Conservation (phyloP, 2,329 filamentous ascomycete genomes). For the Pseudocercospora fijiensis region DNA sequence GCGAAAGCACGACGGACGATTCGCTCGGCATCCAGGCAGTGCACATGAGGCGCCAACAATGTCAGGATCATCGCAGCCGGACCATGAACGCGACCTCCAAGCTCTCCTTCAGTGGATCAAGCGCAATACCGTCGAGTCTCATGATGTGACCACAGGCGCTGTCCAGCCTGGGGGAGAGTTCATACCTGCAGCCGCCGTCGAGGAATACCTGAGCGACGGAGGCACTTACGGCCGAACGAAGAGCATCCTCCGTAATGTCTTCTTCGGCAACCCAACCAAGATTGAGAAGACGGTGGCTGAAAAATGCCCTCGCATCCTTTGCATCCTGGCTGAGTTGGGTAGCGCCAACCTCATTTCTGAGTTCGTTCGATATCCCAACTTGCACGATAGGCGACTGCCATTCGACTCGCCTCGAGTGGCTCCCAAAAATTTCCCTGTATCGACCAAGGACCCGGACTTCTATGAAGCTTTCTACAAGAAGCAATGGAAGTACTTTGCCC, state of each 20-base stretch:
- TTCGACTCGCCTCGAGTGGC: not conserved
- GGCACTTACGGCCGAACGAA: not conserved
- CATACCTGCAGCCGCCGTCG: not conserved
- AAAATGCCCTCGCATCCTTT: constrained; percentile 8
- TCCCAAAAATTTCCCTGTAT: not conserved
- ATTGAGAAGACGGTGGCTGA: not conserved
- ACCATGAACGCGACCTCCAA: not conserved
- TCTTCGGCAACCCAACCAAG: not conserved
- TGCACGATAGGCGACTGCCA: constrained; percentile 5
- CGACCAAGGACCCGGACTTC: not conserved
- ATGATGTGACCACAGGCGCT: not conserved
- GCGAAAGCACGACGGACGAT: not conserved
- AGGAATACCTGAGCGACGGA: not conserved
- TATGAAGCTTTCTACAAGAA: constrained; percentile 3
- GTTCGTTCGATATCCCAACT: not conserved
- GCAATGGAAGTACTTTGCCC: constrained; percentile 14
- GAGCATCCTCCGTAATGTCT: not conserved
- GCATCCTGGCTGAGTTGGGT: constrained; percentile 11
- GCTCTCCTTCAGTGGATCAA: not conserved
- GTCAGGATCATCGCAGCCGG: not conserved
- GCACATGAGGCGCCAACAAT: not conserved
- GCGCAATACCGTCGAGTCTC: not conserved
- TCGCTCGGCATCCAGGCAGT: not conserved
- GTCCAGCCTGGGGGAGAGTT: not conserved
- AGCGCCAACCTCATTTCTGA: constrained; percentile 2